A percentile compares a stretch with the other conserved stretches of the same genome.
These are phyloP conservation scores for Ophiocytium majus DNA, from an alignment of 352 stramenopile genomes.

Conservation along the genomic window DNA sequence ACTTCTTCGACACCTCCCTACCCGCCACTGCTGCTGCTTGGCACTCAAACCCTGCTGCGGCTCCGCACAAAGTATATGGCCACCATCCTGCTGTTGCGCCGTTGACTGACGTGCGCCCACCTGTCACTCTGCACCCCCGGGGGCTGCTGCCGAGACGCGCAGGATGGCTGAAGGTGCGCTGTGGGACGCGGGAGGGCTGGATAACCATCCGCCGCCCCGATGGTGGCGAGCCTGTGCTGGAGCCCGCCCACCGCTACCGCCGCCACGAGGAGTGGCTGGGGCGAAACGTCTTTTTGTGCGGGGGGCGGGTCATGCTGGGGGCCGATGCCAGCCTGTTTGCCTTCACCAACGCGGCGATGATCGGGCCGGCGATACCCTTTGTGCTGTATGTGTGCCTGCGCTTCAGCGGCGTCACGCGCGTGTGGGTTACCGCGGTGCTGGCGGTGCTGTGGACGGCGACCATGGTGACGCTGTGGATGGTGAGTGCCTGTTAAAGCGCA, in stretches of 20 bases:
- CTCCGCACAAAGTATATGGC: no score
- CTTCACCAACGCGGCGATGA: constrained; percentile 52
- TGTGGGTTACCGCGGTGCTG: constrained; percentile 19
- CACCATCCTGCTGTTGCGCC: no score
- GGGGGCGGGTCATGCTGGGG: constrained; percentile 57
- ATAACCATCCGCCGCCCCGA: neutral
- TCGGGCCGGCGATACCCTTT: constrained; percentile 41
- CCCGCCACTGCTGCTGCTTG: no score
- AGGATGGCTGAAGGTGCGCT: constrained; percentile 9
- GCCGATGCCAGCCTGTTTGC: constrained; percentile 48
- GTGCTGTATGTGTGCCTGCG: constrained; percentile 15
- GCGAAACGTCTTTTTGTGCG: constrained; percentile 54
- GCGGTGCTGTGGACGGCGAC: constrained; percentile 33
- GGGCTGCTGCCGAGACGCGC: neutral
- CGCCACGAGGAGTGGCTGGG: constrained; percentile 56
- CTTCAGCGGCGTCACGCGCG: neutral
- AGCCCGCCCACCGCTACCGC: neutral
- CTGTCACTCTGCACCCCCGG: no score
- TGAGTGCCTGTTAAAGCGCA: neutral
- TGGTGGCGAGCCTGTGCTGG: neutral
- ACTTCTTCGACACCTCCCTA: no score
- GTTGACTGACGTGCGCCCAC: no score
- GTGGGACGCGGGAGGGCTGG: neutral
- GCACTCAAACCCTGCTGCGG: no score
- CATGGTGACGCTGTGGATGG: constrained; percentile 41